Conservation (phyloP, 306 rosid species). For the Lathyrus oleraceus region DNA sequence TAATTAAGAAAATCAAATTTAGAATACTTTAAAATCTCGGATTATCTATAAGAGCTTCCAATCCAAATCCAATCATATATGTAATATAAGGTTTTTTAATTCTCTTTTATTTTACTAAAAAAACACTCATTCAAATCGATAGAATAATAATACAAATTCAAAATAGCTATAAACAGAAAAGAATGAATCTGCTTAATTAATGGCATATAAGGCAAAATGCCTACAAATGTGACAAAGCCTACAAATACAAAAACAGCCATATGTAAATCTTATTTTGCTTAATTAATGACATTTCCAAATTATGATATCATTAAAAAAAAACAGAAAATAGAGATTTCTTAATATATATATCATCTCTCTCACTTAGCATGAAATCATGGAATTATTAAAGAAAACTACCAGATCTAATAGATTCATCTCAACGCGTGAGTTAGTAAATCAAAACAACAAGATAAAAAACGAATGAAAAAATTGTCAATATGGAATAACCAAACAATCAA, state of each 20-base stretch:
- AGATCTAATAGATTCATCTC: constrained; percentile 27
- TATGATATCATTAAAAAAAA: not conserved
- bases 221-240: too few species aligned
- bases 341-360: not conserved
- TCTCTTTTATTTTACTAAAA: too few species aligned
- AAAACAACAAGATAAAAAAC: not conserved
- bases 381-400: not conserved
- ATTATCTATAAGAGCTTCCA: not conserved
- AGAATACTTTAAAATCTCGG: not conserved
- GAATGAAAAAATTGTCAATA: not conserved
- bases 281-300: not conserved
- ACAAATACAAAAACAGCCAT: too few species aligned
- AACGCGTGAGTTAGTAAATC: not conserved
- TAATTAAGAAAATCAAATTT: constrained; percentile 22
- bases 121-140: too few species aligned
- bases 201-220: too few species aligned
- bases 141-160: too few species aligned
- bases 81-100: not conserved
- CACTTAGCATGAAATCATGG: not conserved
- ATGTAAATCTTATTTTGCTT: constrained; percentile 14
- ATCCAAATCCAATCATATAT: not conserved
- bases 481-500: not conserved
- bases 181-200: too few species aligned
- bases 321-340: not conserved
- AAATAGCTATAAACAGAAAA: too few species aligned